Percentiles rank a stretch among this genome's conserved stretches.
These are phyloP conservation scores for Pichia kudriavzevii DNA, from an alignment of 1,139 yeast species.

Conservation along the genomic window DNA sequence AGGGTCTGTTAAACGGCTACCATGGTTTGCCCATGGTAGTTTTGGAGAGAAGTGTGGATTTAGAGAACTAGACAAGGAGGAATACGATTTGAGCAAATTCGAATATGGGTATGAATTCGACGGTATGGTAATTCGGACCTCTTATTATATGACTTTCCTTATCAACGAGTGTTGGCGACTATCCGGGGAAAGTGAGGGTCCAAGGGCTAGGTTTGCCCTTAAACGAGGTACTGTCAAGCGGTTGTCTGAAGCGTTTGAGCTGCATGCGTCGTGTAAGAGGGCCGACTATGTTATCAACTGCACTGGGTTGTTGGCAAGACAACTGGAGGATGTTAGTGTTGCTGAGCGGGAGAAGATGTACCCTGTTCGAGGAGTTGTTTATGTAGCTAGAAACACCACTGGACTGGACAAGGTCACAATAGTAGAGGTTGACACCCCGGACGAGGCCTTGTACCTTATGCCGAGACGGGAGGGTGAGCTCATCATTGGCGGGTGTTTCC, in stretches of 20 bases:
- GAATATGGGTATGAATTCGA: constrained; percentile 36
- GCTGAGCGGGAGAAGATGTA: constrained; percentile 23
- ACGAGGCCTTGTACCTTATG: constrained; percentile 40
- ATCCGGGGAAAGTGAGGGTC: constrained; percentile 13
- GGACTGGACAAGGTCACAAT: constrained; percentile 20
- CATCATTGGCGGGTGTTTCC: constrained; percentile 45
- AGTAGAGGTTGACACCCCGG: constrained; percentile 26
- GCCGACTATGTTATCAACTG: constrained; percentile 41
- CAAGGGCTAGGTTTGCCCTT: constrained; percentile 33
- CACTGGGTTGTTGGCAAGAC: constrained; percentile 38
- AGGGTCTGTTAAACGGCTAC: constrained; percentile 21
- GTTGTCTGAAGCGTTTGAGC: constrained; percentile 20
- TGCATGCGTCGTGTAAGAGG: constrained; percentile 14
- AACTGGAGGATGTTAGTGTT: constrained; percentile 30
- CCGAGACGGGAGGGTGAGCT: constrained; percentile 51
- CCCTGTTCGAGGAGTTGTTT: constrained; percentile 41
- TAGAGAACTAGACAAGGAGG: constrained; percentile 25
- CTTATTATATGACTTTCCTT: constrained; percentile 42
- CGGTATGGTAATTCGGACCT: constrained; percentile 45
- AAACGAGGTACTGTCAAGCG: constrained; percentile 19
- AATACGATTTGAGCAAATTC: constrained; percentile 27
- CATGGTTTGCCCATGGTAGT: constrained; percentile 42
- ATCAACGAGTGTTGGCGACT: constrained; percentile 31
- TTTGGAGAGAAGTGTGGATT: constrained; percentile 25
- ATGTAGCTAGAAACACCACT: constrained; percentile 34